Base-by-base conservation (phyloP, 2,329 filamentous ascomycete genomes). In the Ilyonectria sp. region DNA sequence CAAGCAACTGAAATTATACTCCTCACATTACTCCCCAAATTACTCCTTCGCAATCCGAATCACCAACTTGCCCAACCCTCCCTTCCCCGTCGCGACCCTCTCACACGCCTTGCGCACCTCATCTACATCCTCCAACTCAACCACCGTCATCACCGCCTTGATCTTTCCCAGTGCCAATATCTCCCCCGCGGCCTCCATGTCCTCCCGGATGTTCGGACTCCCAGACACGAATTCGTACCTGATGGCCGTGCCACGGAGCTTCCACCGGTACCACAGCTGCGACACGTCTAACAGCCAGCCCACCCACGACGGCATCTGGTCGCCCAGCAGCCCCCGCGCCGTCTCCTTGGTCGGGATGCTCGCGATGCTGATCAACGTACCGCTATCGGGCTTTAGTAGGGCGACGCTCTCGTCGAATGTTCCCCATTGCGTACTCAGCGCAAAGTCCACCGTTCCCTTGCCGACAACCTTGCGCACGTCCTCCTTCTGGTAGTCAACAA, bases 401-500 rank as follows among this genome's bases (percentile, higher is more conserved):
- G 80, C 74, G n/a, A 87, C 79, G 35, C 79, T 80, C 3, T 76
- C 70, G 4, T 76, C 69, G 54, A 87, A 74, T 1, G 82, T 77
- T 13, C 60, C 5, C 68, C 79, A 82, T 44, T 84, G 82, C 23
- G 87, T 88, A 73, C 86, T 87, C 56, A 84, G 80, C 29, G 85
- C 80, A 60, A 88, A 82, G 69, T 89, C 87, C 3, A 88, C 82
- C 19, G 77, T 83, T 26, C 82, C 83, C 2, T 71, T 73, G 2
- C 81, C 78, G 2, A 87, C 80, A 17, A 63, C 75, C 6, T 79
- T 66, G 35, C 75, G 70, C 3, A 86, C 74, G 6, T 82, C 76
- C 35, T 80, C 73, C 49, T 76, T 82, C 61, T 79, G 83, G 75
- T 89, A 89, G 72, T 89, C 86, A 65, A 88, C 78, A 29, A 88